phyloP scores from a whole-genome alignment of 805 yeast species.

The Schizosaccharomyces osmophilus region DNA sequence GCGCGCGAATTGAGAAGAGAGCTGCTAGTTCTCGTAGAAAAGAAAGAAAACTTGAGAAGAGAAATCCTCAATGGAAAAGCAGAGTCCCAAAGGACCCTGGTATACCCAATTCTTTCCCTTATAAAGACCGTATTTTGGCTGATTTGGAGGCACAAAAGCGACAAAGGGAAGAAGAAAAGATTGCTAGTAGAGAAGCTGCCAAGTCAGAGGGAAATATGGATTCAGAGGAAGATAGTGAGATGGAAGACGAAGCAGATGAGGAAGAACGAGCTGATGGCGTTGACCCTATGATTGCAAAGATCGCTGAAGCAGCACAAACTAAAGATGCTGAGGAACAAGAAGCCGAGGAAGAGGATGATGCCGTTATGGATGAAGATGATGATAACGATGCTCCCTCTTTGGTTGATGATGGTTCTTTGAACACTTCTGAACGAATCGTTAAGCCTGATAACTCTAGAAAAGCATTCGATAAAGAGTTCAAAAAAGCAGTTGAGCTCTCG shows the following conservation, averaged over 20 bases:
- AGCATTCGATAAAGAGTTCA: constrained; percentile 83
- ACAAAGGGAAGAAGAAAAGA: constrained; percentile 17
- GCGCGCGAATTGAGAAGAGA: constrained; percentile 90
- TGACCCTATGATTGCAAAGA: not conserved
- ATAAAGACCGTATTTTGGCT: constrained; percentile 56
- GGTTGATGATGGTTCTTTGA: constrained; percentile 1
- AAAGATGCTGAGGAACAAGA: constrained; percentile 14
- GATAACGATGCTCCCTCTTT: not conserved
- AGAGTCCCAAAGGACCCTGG: constrained; percentile 71
- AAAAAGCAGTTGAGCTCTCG: constrained; percentile 72
- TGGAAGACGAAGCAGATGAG: not conserved
- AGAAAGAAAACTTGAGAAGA: constrained; percentile 57
- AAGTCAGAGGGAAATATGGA: not conserved
- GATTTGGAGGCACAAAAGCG: constrained; percentile 26
- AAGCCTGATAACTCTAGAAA: constrained; percentile 22
- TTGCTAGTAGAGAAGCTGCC: not conserved
- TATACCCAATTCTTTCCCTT: constrained; percentile 84
- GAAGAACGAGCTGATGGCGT: not conserved
- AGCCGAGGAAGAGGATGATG: constrained; percentile 14
- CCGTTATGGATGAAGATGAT: constrained; percentile 13
- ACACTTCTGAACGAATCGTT: not conserved
- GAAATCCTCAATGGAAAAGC: constrained; percentile 84
- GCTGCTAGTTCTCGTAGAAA: constrained; percentile 80
- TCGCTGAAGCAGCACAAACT: constrained; percentile 6
- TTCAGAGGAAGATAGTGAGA: not conserved